Evolutionary conservation across 2,329 filamentous ascomycete genomes (phyloP), one percentile per base, ranked within the genome.

Genomic region (Biscogniauxia sp.): DNA sequence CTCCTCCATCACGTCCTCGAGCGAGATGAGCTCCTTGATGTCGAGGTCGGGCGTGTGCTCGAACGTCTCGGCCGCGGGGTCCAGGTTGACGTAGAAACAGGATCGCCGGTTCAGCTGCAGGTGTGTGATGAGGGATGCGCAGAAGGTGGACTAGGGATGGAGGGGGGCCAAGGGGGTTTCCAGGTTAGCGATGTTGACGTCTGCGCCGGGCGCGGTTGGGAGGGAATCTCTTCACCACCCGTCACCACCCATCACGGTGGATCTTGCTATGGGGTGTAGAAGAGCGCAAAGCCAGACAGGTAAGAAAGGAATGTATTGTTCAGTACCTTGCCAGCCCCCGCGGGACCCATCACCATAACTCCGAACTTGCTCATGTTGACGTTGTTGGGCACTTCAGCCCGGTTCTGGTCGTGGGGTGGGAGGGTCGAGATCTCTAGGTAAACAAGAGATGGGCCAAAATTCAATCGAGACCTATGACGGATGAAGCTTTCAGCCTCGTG

Each of bases 11-110:
- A 98, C 82, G 5, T 92, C 93, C 23, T 92, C 90, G 1, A 92
- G 90, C 72, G 97, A 98, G 70, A 92, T 88, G 20, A 94, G 86
- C 54, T 95, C 94, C 70, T 92, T 92, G 54, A 93, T 97, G 72
- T 98, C 93, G 64, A 96, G 87, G 63, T 87, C 81, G 13, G 89
- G 95, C 68, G 91, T 83, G 78, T 97, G 96, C 72, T 89, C 88
- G 77, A 99, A 98, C 54, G 88, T 84, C 77, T 97, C 93, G 73
- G 95, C 95, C 59, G 95, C 95, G 6, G 95, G 95, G 76, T 99
- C 95, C 71, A 99, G 92, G 79, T 99, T 99, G 74, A 99, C 90
- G 78, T 98, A 99, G 83, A 96, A 97, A 77, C 91, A 91, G 55
- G 93, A 96, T n/a, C 93, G 91, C 59, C 92, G 91, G 77, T 92